Conservation (phyloP, 192 early-diverging fungal species). For the Pilaira anomala region DNA sequence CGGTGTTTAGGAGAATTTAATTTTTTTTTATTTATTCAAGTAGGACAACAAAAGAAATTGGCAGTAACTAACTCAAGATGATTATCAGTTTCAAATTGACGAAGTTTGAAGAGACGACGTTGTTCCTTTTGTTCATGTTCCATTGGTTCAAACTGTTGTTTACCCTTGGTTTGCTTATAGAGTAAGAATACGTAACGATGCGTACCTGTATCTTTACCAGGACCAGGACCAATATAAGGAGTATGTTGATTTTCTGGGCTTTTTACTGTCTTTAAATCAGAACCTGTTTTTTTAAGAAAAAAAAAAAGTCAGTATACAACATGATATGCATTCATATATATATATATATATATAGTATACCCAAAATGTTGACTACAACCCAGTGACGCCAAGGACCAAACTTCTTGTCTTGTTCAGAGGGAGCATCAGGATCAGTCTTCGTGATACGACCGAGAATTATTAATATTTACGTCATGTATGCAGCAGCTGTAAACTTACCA, state of each 20-base stretch:
- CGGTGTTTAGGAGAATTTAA: too few species aligned
- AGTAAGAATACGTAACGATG: conserved; percentile 61
- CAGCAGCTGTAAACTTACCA: conserved; percentile 14
- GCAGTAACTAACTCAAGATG: conserved; percentile 44
- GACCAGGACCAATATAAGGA: conserved; percentile 50
- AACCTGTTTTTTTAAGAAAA: too few species aligned
- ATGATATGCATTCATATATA: too few species aligned
- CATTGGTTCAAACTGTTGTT: conserved; percentile 25
- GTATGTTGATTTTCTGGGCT: conserved; percentile 25
- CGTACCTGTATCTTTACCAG: conserved; percentile 46
- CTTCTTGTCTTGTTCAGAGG: conserved; percentile 39
- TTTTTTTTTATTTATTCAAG: conserved; percentile 8
- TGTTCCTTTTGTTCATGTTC: conserved; percentile 11
- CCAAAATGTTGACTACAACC: conserved; percentile 52
- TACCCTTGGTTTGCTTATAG: conserved; percentile 45
- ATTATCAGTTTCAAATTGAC: conserved; percentile 38
- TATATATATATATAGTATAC: too few species aligned
- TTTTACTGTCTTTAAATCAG: neutral
- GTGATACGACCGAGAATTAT: conserved; percentile 2
- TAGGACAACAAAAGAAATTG: conserved; percentile 44
- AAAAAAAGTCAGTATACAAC: neutral
- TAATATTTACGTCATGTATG: neutral
- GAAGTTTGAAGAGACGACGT: conserved; percentile 32
- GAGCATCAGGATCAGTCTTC: conserved; percentile 60
- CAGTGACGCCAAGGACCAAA: conserved; percentile 55